These are phyloP conservation scores for Rhexocercosporidium sp. DNA, from an alignment of 2,329 filamentous ascomycete genomes.

Conservation along the genomic window DNA sequence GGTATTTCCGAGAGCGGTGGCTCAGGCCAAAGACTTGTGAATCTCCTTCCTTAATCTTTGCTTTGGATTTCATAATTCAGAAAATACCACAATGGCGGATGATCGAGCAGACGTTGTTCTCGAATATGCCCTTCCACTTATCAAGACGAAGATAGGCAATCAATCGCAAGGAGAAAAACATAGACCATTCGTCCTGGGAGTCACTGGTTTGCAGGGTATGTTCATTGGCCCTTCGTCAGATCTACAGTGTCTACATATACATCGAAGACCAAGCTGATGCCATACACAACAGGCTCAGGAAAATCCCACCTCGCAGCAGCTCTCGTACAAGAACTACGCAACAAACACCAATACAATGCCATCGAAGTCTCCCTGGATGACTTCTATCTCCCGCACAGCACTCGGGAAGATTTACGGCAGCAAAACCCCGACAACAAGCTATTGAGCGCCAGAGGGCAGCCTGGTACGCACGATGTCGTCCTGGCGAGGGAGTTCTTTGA, in stretches of 20 bases:
- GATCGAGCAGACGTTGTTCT: neutral
- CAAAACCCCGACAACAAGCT: conserved; percentile 1
- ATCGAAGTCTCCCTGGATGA: conserved; percentile 16
- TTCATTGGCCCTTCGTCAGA: neutral
- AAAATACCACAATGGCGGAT: neutral
- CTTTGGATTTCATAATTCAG: too few relatives aligned
- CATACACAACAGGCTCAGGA: neutral
- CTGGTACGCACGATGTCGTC: conserved; percentile 8
- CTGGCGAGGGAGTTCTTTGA: neutral
- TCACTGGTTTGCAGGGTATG: conserved; percentile 5
- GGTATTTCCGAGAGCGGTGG: neutral
- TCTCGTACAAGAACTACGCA: neutral
- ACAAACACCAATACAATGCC: neutral
- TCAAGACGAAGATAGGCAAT: neutral
- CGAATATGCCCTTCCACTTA: neutral
- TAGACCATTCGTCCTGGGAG: conserved; percentile 2
- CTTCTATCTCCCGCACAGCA: conserved; percentile 7
- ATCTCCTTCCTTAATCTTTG: neutral
- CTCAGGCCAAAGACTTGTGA: neutral
- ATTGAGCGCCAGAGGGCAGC: conserved; percentile 8
- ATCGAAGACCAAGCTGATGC: neutral
- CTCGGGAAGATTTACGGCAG: neutral
- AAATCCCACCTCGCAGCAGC: conserved; percentile 11
- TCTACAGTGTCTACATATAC: too few relatives aligned
- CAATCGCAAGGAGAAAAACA: neutral